These are phyloP conservation scores for Sicyos edulis DNA, from an alignment of 306 rosid genomes.

Conservation along the genomic window DNA sequence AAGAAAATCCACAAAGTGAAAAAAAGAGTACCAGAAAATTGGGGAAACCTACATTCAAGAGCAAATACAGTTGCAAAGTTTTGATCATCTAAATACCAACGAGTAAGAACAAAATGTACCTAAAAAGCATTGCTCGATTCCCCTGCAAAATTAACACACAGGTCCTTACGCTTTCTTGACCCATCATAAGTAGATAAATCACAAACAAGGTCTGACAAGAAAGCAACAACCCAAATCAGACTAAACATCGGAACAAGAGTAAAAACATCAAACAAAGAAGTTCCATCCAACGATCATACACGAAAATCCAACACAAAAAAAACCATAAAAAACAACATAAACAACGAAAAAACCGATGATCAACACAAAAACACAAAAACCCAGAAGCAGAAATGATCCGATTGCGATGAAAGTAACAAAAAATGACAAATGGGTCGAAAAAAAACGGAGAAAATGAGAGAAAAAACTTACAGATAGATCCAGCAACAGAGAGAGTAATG, in stretches of 20 bases:
- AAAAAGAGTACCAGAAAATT: not conserved
- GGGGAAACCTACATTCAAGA: not conserved
- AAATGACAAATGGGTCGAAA: not conserved
- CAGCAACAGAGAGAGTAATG: not conserved
- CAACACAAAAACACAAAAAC: not conserved
- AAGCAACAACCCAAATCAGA: constrained; percentile 13
- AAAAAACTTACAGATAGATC: constrained; percentile 21
- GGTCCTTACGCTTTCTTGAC: constrained; percentile 18
- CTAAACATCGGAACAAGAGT: constrained; percentile 8
- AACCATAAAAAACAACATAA: constrained; percentile 5
- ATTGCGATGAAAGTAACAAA: constrained; percentile 1
- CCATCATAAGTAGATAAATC: constrained; percentile 17
- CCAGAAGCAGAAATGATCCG: constrained; percentile 16
- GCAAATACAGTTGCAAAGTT: constrained; percentile 1
- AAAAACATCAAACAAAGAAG: not conserved
- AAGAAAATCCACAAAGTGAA: not conserved
- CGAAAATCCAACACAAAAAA: not conserved
- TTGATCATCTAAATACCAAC: constrained; percentile 13
- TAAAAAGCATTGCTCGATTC: constrained; percentile 16
- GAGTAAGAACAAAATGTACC: constrained; percentile 20
- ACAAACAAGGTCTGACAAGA: constrained; percentile 16
- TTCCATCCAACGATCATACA: not conserved
- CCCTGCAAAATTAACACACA: constrained; percentile 15
- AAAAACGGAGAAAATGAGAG: not conserved
- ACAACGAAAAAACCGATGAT: not conserved